Evolutionary conservation across 768 basidiomycete genomes (phyloP).

Genomic region (Termitomyces bulborhizus): DNA sequence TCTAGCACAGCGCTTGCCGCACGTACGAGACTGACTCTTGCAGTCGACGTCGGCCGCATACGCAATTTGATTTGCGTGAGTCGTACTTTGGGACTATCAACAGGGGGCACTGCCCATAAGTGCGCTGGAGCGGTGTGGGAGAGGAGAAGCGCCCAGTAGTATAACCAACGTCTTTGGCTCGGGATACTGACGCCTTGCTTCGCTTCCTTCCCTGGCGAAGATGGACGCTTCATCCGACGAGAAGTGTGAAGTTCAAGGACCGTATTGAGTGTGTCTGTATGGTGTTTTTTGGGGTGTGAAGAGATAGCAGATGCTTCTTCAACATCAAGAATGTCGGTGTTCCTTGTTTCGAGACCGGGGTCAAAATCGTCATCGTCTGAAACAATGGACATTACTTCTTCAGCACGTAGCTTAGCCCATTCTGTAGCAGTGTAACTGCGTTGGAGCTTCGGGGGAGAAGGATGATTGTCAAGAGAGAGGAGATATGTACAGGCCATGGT

Average conservation of each 20-base stretch:
- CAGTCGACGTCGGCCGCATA: slow-evolving; percentile 47
- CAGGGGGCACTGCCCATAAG: slow-evolving; percentile 33
- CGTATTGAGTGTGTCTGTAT: slow-evolving; percentile 38
- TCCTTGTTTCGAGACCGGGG: not conserved
- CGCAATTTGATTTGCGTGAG: slow-evolving; percentile 53
- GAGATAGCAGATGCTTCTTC: not conserved
- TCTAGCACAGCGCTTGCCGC: slow-evolving; percentile 53
- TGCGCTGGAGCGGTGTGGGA: slow-evolving; percentile 46
- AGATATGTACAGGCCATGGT: slow-evolving; percentile 83
- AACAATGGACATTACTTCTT: slow-evolving; percentile 42
- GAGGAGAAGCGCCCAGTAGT: slow-evolving; percentile 71
- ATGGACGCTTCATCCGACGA: slow-evolving; percentile 54
- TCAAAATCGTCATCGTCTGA: slow-evolving; percentile 32
- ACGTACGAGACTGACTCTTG: slow-evolving; percentile 47
- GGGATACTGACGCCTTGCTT: slow-evolving; percentile 74
- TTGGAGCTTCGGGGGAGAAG: slow-evolving; percentile 41
- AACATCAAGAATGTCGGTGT: not conserved
- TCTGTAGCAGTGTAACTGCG: slow-evolving; percentile 42
- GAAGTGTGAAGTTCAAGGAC: slow-evolving; percentile 67
- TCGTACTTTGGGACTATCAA: slow-evolving; percentile 39
- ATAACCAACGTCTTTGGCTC: slow-evolving; percentile 72
- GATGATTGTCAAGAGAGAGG: slow-evolving; percentile 46
- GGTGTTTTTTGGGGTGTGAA: slow-evolving; percentile 15
- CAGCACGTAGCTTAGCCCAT: slow-evolving; percentile 39
- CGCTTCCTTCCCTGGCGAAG: slow-evolving; percentile 22